Evolutionary conservation across 768 basidiomycete species (phyloP), one percentile per base, ranked within the genome.

Genomic region (Macrocybe gigantea): DNA sequence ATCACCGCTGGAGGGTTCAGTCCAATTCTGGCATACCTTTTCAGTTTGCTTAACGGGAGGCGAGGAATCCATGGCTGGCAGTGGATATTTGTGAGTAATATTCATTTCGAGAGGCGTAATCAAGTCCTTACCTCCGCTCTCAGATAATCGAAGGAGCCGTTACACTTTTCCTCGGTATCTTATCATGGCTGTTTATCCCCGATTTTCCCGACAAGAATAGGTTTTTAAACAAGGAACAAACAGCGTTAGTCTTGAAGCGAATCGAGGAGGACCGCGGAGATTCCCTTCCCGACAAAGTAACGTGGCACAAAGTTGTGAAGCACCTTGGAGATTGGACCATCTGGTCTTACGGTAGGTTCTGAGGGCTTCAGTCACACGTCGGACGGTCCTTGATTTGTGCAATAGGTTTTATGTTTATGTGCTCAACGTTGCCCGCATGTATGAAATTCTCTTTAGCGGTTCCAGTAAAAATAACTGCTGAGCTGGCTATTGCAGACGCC

Each of bases 231-330:
- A 54, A 63, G 5, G 64, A 71, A 42, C 70, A 75, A 56, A 74
- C 73, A 10, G 64, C 64, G 2, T 49, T 75, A 37, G 65, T 78
- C 15, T 46, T 78, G 39, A 66, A 63, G 54, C 71, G 76, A 9
- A 69, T 77, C 37, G 72, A 77, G 46, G 69, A 73, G 5, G 76
- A 77, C 52, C 69, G 75, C n/a, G 73, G 74, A 9, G 76, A 78
- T 53, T 69, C 75, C 1, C 43, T 72, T 38, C 74, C 73, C 7
- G 76, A 78, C 51, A 47, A 61, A 32, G 33, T 75, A 12, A 76
- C 68, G 13, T 36, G 50, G 6, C 46, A 53, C 35, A 74, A 71
- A 51, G 59, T 74, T 33, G 48, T 67, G 34, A 56, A 55, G 29
- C 67, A 75, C 58, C 56, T 78, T 8, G 54, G 54, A 36, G 75